These are phyloP conservation scores for Syzygium grande DNA, from an alignment of 345 rosid species.

Conservation along the genomic window DNA sequence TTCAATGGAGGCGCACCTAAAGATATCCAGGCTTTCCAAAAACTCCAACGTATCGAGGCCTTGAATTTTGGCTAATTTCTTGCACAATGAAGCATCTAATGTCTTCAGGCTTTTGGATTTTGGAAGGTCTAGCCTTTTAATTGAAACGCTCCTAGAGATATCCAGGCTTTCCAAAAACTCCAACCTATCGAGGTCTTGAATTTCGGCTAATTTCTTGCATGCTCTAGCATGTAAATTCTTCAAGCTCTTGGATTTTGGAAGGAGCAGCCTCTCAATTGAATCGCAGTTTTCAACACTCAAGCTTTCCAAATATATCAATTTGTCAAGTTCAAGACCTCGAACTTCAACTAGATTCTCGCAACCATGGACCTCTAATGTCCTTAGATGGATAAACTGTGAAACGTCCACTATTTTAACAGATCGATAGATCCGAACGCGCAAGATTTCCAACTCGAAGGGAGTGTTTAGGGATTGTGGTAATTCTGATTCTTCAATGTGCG, in stretches of 20 bases:
- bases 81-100: too few species aligned
- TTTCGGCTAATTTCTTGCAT: neutral
- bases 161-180: too few species aligned
- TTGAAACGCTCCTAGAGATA: too few species aligned
- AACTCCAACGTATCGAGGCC: neutral
- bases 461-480: neutral
- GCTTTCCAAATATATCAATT: too few species aligned
- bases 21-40: neutral
- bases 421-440: rapidly evolving
- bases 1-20: too few species aligned
- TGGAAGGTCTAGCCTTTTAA: too few species aligned
- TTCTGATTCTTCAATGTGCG: neutral
- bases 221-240: rapidly evolving
- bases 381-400: neutral
- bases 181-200: too few species aligned
- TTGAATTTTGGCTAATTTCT: neutral
- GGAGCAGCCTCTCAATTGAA: too few species aligned
- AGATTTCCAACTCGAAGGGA: neutral
- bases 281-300: rapidly evolving
- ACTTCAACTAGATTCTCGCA: too few species aligned
- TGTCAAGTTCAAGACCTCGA: too few species aligned
- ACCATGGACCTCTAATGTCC: neutral
- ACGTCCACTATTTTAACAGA: rapidly evolving
- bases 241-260: too few species aligned
- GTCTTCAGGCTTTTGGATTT: too few species aligned